Base-by-base conservation (phyloP, 2,329 filamentous ascomycete species). In the Talaromyces sp. region DNA sequence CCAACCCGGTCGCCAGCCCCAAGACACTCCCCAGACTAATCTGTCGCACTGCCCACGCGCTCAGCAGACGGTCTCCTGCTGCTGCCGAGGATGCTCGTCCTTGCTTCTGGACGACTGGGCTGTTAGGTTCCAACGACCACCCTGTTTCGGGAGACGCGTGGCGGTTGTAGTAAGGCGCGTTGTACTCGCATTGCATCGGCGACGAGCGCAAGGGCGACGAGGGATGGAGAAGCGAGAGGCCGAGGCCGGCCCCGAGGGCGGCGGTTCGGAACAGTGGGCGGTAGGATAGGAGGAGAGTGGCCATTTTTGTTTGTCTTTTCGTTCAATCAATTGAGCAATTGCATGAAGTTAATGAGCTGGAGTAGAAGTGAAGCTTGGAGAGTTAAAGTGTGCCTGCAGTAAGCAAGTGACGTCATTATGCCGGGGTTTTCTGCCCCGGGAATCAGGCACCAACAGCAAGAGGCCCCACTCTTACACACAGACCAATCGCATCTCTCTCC, bases 11-110 rank as follows among this genome's bases (percentile, higher is more conserved):
- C 5, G 78, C 73, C 23, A 81, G 64, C 2, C 79, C 79, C 53
- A 81, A 64, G 8, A 80, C 75, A 63, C 78, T 79, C 1, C 79
- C 79, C 60, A 80, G 53, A 65, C 77, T 79, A 53, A 80, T 71
- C 67, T 81, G 78, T 16, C 75, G 75, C 68, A 79, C 76, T 40
- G 72, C 75, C 28, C 68, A 68, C 18, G 70, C 68, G 10, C 69
- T 74, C 61, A 76, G 56, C n/a, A 75, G 63, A 5, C 70, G 47
- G 10, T 31, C 66, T 44, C 56, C 64, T 9, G 57, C 8, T 64
- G 57, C 36, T 30, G 62, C 30, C 28, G 27, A 33, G 2, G 61
- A 58, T 8, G 69, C 69, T 3, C 44, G 61, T 33, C 68, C 66
- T 63, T 76, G 68, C 64, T 74, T 72, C 57, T 64, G 64, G 10